These are phyloP conservation scores for Colletotrichum godetiae DNA, from an alignment of 2,329 filamentous ascomycete species.

Conservation along the genomic window DNA sequence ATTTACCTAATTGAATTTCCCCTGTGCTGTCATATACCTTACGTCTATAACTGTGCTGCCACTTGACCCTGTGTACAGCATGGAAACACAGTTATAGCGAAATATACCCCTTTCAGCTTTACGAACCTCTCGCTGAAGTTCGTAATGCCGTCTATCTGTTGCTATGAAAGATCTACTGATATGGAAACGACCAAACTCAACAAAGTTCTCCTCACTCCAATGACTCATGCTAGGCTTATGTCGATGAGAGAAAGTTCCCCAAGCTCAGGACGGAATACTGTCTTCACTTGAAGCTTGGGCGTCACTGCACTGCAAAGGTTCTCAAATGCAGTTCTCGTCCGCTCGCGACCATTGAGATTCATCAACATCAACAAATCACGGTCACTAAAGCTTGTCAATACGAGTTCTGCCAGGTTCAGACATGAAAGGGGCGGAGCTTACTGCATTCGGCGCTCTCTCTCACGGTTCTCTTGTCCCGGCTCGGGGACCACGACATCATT, in stretches of 20 bases:
- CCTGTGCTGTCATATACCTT: no score
- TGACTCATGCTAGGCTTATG: neutral
- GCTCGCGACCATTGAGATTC: slow-evolving; percentile 16
- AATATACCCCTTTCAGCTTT: no score
- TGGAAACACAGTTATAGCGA: no score
- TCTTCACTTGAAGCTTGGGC: neutral
- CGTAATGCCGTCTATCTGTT: no score
- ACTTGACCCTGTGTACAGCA: no score
- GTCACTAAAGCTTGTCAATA: neutral
- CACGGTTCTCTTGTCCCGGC: neutral
- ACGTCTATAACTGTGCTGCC: no score
- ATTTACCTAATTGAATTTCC: no score
- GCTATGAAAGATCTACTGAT: no score
- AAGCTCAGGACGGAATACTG: neutral
- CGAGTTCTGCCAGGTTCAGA: neutral
- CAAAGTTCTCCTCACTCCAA: neutral
- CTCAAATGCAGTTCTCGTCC: slow-evolving; percentile 3
- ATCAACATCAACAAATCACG: slow-evolving; percentile 21
- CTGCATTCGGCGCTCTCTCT: slow-evolving; percentile 6
- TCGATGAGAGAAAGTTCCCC: slow-evolving; percentile 2
- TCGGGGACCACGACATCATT: slow-evolving; percentile 19
- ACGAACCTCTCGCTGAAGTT: no score
- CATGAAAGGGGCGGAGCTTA: neutral
- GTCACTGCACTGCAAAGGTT: neutral
- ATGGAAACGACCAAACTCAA: neutral